These are phyloP conservation scores for Penicillium vulpinum DNA, from an alignment of 2,329 filamentous ascomycete genomes.

Conservation along the genomic window DNA sequence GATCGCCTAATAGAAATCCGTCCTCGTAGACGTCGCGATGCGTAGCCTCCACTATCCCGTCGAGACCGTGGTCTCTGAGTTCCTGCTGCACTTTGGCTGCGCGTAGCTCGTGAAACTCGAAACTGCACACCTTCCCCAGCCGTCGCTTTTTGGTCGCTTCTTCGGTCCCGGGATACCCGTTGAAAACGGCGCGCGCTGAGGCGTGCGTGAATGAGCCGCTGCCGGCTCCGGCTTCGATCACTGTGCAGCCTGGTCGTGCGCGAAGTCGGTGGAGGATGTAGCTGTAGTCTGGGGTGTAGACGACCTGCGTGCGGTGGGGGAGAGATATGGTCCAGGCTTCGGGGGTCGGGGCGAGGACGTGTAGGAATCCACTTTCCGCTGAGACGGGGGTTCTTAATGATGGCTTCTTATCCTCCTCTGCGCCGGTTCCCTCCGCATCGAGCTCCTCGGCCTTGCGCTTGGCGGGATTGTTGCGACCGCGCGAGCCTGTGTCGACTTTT, in stretches of 20 bases:
- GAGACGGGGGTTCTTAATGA: constrained; percentile 35
- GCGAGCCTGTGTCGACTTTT: constrained; percentile 85
- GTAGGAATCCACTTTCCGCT: constrained; percentile 50
- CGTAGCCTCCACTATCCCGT: constrained; percentile 46
- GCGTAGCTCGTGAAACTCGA: constrained; percentile 51
- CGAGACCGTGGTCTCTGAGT: constrained; percentile 46
- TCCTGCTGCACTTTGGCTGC: constrained; percentile 45
- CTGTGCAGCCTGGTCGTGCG: constrained; percentile 46
- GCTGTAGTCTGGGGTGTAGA: constrained; percentile 56
- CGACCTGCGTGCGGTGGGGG: constrained; percentile 54
- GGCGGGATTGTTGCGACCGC: constrained; percentile 66
- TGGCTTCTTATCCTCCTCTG: constrained; percentile 26
- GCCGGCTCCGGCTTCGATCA: constrained; percentile 55
- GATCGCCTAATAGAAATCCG: constrained; percentile 45
- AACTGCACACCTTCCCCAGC: constrained; percentile 51
- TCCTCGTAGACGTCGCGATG: constrained; percentile 53
- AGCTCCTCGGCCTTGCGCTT: constrained; percentile 51
- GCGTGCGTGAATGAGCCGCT: constrained; percentile 56
- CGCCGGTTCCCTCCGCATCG: constrained; percentile 32
- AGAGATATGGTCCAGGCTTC: constrained; percentile 54
- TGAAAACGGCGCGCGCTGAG: constrained; percentile 51
- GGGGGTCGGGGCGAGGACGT: constrained; percentile 51
- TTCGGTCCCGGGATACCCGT: constrained; percentile 40
- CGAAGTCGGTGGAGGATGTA: constrained; percentile 53
- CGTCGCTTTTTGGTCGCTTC: constrained; percentile 28